Conservation (phyloP, 2,329 filamentous ascomycete genomes). For the Claviceps digitariae region DNA sequence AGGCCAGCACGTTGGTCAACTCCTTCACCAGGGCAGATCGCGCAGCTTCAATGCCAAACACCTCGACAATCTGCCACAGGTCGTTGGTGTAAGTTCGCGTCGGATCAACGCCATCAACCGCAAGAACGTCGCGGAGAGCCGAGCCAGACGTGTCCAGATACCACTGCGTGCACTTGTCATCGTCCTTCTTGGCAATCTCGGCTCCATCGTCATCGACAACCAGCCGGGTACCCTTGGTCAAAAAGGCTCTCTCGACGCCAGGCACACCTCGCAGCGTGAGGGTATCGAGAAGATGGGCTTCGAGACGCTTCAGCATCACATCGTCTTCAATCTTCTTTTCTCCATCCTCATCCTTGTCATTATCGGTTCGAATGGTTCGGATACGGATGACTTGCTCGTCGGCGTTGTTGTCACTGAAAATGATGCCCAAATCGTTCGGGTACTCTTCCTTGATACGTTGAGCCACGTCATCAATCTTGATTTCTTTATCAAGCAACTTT, state of each 20-base stretch:
- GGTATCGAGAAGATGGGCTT: constrained; percentile 81
- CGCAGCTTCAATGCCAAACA: constrained; percentile 93
- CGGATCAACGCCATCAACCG: constrained; percentile 77
- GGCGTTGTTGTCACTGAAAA: constrained; percentile 97
- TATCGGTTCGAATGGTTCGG: constrained; percentile 58
- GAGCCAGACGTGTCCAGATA: constrained; percentile 92
- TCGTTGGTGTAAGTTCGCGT: constrained; percentile 86
- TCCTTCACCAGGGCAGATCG: constrained; percentile 78
- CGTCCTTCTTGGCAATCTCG: constrained; percentile 59
- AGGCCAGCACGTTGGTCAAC: constrained; percentile 83
- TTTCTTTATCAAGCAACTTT: constrained; percentile 87
- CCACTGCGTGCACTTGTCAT: constrained; percentile 75
- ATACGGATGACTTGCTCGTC: constrained; percentile 91
- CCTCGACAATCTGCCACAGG: constrained; percentile 84
- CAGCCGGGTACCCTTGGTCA: constrained; percentile 66
- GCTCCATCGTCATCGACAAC: constrained; percentile 56
- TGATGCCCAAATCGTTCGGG: constrained; percentile 70
- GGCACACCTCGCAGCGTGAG: constrained; percentile 81
- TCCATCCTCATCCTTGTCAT: constrained; percentile 58
- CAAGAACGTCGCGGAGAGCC: constrained; percentile 68
- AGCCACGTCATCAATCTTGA: constrained; percentile 85
- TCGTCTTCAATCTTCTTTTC: constrained; percentile 62
- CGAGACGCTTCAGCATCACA: constrained; percentile 81
- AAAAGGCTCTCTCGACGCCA: constrained; percentile 82
- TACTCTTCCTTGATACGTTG: constrained; percentile 82